Evolutionary conservation across 164 flowering plant species (phyloP).

Genomic region (Magnolia sinica): DNA sequence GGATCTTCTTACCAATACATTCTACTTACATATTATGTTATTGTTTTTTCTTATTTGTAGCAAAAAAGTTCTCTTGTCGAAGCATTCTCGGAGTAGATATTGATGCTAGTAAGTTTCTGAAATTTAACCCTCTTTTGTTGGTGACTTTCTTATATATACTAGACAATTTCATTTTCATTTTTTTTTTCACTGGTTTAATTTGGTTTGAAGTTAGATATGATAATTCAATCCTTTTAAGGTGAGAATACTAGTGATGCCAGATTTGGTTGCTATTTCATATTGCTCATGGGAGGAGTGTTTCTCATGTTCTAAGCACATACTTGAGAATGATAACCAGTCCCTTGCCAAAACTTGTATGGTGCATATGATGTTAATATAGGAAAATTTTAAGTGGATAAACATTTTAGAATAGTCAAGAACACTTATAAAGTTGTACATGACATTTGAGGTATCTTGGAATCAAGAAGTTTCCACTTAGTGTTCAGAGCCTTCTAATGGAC

Average conservation of each 20-base stretch:
- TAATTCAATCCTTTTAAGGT: not conserved
- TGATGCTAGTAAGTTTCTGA: constrained; percentile 56
- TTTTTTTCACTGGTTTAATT: not conserved
- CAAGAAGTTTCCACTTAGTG: not conserved
- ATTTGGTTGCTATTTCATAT: not conserved
- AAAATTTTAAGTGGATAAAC: not conserved
- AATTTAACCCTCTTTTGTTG: not conserved
- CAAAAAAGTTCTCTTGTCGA: constrained; percentile 63
- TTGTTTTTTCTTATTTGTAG: constrained; percentile 37
- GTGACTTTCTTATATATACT: constrained; percentile 1
- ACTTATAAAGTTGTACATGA: not conserved
- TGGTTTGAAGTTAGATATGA: not conserved
- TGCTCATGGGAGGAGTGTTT: not conserved
- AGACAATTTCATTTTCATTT: not conserved
- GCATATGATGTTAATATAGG: not conserved
- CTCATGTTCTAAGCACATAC: not conserved
- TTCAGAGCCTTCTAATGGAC: not conserved
- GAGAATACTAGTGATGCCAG: not conserved
- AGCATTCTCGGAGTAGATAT: constrained; percentile 86
- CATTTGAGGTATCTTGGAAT: not conserved
- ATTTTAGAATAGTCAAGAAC: too few relatives aligned
- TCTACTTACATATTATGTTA: not conserved
- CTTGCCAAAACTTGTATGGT: not conserved
- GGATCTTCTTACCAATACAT: not conserved
- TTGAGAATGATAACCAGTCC: not conserved